Percentiles rank a stretch among this genome's conserved stretches.
phyloP scores from a whole-genome alignment of 805 yeast species.

The Saccharomyces paradoxus region DNA sequence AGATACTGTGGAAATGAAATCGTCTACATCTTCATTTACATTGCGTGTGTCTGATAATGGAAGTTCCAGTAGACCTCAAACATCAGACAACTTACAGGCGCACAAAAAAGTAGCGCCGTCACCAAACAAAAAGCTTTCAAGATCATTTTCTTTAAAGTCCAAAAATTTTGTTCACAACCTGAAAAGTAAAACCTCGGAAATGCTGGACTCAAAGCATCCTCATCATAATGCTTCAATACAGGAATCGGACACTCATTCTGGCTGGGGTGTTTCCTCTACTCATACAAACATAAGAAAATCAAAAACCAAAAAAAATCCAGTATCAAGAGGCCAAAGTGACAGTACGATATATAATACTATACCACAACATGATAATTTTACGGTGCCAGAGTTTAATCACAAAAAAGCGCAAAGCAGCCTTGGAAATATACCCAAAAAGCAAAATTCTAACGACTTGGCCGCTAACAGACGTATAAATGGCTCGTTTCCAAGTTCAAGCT shows the following conservation, averaged over 20 bases:
- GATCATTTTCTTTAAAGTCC: slow-evolving; percentile 31
- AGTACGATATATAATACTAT: slow-evolving; percentile 13
- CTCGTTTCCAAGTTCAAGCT: slow-evolving; percentile 9
- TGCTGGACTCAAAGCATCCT: neutral
- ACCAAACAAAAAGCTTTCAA: slow-evolving; percentile 13
- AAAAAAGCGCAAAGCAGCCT: slow-evolving; percentile 12
- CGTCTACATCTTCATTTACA: neutral
- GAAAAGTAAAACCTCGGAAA: slow-evolving; percentile 5
- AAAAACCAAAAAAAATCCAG: neutral
- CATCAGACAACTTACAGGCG: neutral
- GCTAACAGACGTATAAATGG: slow-evolving; percentile 5
- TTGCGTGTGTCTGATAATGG: neutral
- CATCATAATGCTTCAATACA: neutral
- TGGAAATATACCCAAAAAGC: neutral
- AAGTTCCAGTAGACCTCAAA: neutral
- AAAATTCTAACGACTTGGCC: neutral
- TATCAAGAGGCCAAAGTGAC: slow-evolving; percentile 26
- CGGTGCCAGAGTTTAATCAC: slow-evolving; percentile 2
- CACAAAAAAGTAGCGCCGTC: neutral
- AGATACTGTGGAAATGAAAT: neutral
- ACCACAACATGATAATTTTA: neutral
- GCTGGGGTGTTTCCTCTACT: slow-evolving; percentile 27
- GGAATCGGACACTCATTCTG: slow-evolving; percentile 26
- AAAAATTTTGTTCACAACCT: slow-evolving; percentile 21
- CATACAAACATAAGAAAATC: neutral